Base-by-base conservation (phyloP, 164 flowering plant species). In the Tetrastigma voinierianum region DNA sequence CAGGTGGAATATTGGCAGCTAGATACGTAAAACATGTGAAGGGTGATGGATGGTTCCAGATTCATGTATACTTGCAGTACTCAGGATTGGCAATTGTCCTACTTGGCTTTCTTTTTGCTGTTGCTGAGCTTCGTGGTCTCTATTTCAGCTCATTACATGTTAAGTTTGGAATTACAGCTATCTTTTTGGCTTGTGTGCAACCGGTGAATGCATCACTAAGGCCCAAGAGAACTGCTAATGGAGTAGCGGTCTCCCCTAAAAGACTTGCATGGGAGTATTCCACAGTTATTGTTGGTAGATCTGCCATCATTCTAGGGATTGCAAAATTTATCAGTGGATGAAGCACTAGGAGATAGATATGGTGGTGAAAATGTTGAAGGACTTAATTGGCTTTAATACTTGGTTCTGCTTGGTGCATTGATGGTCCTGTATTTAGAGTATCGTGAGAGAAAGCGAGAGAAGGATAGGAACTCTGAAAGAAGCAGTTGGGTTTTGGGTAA, bases 111-210 rank as follows among this genome's bases (percentile, higher is more conserved):
- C 91, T 92, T 46, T 95, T 95, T 71, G 99, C 97, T 15, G 96
- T 88, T 51, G 99, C 97, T 54, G 99, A 95, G 80, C 97, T 95
- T 67, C 87, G 86, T 16, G 99, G 97, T 15, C 82, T 95, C 52
- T 69, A 67, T 72, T 32, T 90, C 48, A 67, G 69, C 64, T 92
- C 99, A 5, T 53, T 78, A 23, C n/a, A n/a, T 77, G 99, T 90
- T n/a, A 95, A 90, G 80, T 86, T 95, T 71, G 99, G 97, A 19
- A 49, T 83, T 23, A 54, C 80, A 17, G 96, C 96, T 43, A 85
- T 89, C 58, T 3, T 90, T 57, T 77, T 92, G 80, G 96, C 81
- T 40, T 85, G 85, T 67, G 71, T 72, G 47, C 99, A 95, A 70
- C 94, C 97, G 9, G 53, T 89, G 16, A 95, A 95, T 82, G 97